phyloP scores from a whole-genome alignment of 2,329 filamentous ascomycete species.

The Beauveria asiatica region DNA sequence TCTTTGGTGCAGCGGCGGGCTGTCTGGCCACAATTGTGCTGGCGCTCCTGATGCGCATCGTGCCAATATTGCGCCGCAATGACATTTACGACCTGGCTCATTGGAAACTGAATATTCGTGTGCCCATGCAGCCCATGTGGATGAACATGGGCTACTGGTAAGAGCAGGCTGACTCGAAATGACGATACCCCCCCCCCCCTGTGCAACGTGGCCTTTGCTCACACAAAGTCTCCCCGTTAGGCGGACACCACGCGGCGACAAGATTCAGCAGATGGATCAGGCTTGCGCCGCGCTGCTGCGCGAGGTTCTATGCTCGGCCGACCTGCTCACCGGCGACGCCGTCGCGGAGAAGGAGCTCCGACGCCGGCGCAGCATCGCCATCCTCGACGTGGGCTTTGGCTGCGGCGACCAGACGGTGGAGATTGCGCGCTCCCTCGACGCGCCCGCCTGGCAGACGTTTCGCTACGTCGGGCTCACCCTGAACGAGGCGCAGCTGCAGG shows the following conservation, averaged over 20 bases:
- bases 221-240: slow-evolving; percentile 14
- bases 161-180: slow-evolving; percentile 16
- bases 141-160: slow-evolving; percentile 57
- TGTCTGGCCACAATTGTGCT: slow-evolving; percentile 15
- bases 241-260: slow-evolving; percentile 21
- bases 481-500: slow-evolving; percentile 34
- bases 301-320: slow-evolving; percentile 36
- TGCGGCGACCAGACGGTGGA: slow-evolving; percentile 50
- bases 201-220: too few relatives aligned
- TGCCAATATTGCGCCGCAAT: slow-evolving; percentile 18
- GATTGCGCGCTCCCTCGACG: slow-evolving; percentile 25
- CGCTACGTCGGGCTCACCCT: slow-evolving; percentile 47
- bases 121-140: slow-evolving; percentile 46
- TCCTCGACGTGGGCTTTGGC: slow-evolving; percentile 49
- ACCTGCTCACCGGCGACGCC: slow-evolving; percentile 22
- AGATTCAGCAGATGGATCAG: slow-evolving; percentile 30
- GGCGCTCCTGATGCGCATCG: slow-evolving; percentile 26
- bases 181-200: too few relatives aligned
- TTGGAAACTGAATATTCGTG: slow-evolving; percentile 43
- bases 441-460: slow-evolving; percentile 20
- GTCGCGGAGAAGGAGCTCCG: slow-evolving; percentile 4
- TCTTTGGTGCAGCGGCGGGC: not conserved
- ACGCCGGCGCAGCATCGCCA: slow-evolving; percentile 19
- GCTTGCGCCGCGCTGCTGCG: slow-evolving; percentile 42
- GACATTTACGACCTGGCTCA: slow-evolving; percentile 43